Percentiles rank a stretch among this genome's conserved stretches.
Evolutionary conservation across 495 filamentous ascomycete genomes (phyloP).

Genomic region (Podospora sp.): DNA sequence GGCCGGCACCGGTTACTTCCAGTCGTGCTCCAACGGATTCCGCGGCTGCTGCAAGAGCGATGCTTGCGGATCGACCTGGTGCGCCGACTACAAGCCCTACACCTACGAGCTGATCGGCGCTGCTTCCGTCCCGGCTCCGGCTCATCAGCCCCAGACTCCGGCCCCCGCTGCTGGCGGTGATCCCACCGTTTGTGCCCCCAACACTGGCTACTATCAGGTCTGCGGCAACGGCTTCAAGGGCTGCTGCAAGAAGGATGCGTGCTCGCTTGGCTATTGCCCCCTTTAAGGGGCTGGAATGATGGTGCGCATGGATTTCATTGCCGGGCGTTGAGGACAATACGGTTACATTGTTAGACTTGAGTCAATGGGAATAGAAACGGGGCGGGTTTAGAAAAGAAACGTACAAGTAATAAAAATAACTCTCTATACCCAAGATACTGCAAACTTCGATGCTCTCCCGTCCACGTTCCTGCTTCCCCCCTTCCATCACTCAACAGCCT

Average conservation of each 20-base stretch:
- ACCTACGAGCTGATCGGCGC: slow-evolving; percentile 1
- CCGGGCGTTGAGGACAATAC: neutral
- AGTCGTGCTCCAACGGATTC: slow-evolving; percentile 17
- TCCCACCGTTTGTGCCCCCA: neutral
- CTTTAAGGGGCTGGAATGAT: neutral
- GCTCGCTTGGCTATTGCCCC: slow-evolving; percentile 2
- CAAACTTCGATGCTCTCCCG: too few species aligned
- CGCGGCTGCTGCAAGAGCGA: slow-evolving; percentile 16
- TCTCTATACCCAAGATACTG: too few species aligned
- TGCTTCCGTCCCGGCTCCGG: neutral
- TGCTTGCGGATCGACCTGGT: slow-evolving; percentile 12
- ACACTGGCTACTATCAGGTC: slow-evolving; percentile 14
- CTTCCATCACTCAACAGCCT: neutral
- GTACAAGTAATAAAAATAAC: too few species aligned
- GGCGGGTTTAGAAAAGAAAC: neutral
- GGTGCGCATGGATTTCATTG: neutral
- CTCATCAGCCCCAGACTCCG: neutral
- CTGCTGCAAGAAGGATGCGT: slow-evolving; percentile 18
- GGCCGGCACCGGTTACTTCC: slow-evolving; percentile 14
- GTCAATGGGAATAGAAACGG: neutral
- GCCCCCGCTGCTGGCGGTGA: neutral
- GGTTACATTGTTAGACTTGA: neutral
- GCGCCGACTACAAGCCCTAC: slow-evolving; percentile 11
- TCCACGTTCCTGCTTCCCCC: too few species aligned
- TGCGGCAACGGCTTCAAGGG: slow-evolving; percentile 13